phyloP scores from a whole-genome alignment of 768 basidiomycete species.

The Boletales sp. region DNA sequence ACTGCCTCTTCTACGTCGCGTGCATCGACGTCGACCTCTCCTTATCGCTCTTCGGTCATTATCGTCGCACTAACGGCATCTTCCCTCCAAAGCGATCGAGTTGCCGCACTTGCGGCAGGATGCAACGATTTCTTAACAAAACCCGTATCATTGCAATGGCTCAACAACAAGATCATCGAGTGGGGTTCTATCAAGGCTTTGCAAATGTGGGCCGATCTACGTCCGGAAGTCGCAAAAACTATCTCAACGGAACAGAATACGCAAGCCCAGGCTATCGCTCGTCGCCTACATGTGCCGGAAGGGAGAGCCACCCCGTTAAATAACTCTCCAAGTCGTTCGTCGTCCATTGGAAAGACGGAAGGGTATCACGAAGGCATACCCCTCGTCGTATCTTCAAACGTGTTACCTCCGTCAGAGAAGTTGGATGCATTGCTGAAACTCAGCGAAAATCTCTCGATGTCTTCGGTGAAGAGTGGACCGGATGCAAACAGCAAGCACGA shows the following conservation, averaged over 20 bases:
- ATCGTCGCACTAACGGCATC: constrained; percentile 99
- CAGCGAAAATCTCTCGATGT: constrained; percentile 15
- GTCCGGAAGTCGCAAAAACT: constrained; percentile 55
- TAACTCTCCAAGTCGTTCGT: constrained; percentile 34
- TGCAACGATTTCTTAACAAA: constrained; percentile 99
- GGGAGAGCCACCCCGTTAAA: constrained; percentile 38
- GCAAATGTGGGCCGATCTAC: constrained; percentile 87
- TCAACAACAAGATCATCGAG: constrained; percentile 97
- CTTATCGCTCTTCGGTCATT: constrained; percentile 91
- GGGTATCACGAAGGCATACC: constrained; percentile 14
- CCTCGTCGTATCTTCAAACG: constrained; percentile 14
- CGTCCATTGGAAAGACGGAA: constrained; percentile 32
- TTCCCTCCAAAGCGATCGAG: constrained; percentile 90
- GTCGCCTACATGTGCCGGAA: constrained; percentile 47
- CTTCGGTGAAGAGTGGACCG: constrained; percentile 4
- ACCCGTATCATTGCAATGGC: constrained; percentile 91
- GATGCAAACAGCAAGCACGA: constrained; percentile 13
- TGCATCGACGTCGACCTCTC: constrained; percentile 42
- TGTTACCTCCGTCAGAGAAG: constrained; percentile 16
- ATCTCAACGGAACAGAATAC: constrained; percentile 43
- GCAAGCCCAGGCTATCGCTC: constrained; percentile 47
- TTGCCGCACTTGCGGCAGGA: constrained; percentile 94
- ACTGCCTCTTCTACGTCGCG: constrained; percentile 45
- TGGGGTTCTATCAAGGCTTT: constrained; percentile 98
- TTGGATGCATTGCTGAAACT: constrained; percentile 26